Evolutionary conservation across 495 filamentous ascomycete genomes (phyloP).

Genomic region (Recurvomyces mirabilis): DNA sequence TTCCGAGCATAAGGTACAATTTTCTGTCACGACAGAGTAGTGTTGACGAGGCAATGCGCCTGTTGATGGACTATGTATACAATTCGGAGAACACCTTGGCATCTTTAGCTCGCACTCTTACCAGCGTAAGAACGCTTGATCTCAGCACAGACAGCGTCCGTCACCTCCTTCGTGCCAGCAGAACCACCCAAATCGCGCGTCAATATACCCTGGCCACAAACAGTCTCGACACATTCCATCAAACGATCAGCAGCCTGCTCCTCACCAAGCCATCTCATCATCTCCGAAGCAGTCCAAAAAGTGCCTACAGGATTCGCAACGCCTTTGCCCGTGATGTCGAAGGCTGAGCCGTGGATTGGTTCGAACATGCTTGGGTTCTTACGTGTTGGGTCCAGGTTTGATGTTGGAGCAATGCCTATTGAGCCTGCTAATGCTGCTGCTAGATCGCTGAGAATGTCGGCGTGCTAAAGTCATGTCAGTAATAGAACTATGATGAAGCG

Average conservation of each 20-base stretch:
- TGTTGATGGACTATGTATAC: no score
- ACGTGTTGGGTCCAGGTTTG: constrained; percentile 52
- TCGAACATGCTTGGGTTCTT: constrained; percentile 54
- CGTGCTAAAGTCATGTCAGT: constrained; percentile 18
- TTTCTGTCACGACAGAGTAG: no score
- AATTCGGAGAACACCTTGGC: no score
- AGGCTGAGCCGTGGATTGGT: constrained; percentile 55
- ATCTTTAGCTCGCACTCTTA: no score
- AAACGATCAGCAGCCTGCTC: constrained; percentile 42
- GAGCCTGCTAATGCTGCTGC: constrained; percentile 35
- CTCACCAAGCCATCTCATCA: constrained; percentile 55
- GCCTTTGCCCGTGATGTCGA: constrained; percentile 61
- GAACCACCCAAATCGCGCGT: constrained; percentile 50
- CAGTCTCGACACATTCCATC: constrained; percentile 49
- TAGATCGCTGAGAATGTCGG: constrained; percentile 36
- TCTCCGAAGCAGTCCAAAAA: constrained; percentile 59
- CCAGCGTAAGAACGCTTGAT: constrained; percentile 6
- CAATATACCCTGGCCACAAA: constrained; percentile 44
- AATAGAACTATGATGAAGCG: background rate
- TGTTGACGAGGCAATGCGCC: no score
- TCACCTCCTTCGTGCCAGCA: constrained; percentile 47
- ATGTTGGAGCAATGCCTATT: constrained; percentile 40
- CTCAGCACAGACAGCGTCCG: constrained; percentile 47
- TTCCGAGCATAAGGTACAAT: no score
- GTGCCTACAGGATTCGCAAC: constrained; percentile 62